Evolutionary conservation across 257 asterid species (phyloP).

Genomic region (Solanum okadae): DNA sequence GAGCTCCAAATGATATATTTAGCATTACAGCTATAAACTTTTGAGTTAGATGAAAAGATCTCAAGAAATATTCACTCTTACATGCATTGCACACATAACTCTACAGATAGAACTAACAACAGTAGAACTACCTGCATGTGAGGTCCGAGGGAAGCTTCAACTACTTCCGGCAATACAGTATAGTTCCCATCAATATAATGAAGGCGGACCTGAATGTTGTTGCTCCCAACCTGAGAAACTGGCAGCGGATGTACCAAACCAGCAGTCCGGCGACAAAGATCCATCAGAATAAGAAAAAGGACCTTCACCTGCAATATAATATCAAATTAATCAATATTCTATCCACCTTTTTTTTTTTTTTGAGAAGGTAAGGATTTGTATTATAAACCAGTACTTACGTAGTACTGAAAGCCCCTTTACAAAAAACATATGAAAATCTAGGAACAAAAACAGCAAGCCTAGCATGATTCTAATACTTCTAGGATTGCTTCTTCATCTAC

Average conservation of each 20-base stretch:
- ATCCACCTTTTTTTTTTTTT: not conserved
- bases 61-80: not conserved
- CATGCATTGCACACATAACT: not conserved
- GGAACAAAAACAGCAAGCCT: no score
- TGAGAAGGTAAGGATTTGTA: no score
- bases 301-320: constrained; percentile 73
- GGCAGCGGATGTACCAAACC: constrained; percentile 80
- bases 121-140: constrained; percentile 81
- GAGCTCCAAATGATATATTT: not conserved
- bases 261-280: constrained; percentile 92
- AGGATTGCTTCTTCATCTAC: no score
- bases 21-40: not conserved
- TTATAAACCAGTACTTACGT: no score
- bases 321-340: not conserved
- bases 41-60: not conserved
- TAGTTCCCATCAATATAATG: constrained; percentile 96
- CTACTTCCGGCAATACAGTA: constrained; percentile 93
- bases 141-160: constrained; percentile 98
- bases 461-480: no score
- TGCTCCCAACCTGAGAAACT: constrained; percentile 94
- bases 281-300: constrained; percentile 93
- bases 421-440: no score
- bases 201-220: constrained; percentile 87
- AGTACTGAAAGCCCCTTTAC: no score
- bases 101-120: not conserved